Evolutionary conservation across 257 asterid genomes (phyloP), one percentile per base, ranked within the genome.

Genomic region (Perilla frutescens): DNA sequence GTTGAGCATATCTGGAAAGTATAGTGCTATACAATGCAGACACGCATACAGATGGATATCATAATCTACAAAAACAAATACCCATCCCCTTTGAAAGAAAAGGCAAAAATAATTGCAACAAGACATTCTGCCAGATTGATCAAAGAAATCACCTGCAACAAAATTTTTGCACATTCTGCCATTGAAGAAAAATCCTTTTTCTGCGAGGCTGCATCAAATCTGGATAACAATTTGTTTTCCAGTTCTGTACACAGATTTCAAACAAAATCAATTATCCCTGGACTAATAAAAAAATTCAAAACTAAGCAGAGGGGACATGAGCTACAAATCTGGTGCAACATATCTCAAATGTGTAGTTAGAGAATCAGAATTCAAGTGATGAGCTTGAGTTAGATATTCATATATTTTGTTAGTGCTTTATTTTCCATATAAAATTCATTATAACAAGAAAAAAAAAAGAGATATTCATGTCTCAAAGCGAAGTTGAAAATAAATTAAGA

Each of bases 121-220:
- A 62, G 56, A 62, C 45, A 39, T 62, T 40, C 39, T 37, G 63
- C 49, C 54, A 39, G 64, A 13, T 58, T 8, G 8, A 50, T 62
- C 10, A 44, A 54, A 54, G 9, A 54, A 64, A 64, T 43, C 70
- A 65, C 78, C 78, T 74, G 78, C 62, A 69, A 54, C 72, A 74
- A 74, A 43, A 74, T 74, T 45, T 64, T 74, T 41, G 78, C 78
- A 3, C 78, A 74, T 10, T 74, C 67, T 14, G 78, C 78, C 78
- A 74, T 74, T 64, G 66, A 15, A 7, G 32, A 34, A 41, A 74
- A 44, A 61, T 74, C 72, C 59, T 60, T 64, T 74, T 54, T 74
- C 72, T 74, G 78, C 2, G 78, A 64, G 41, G 78, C 78, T 43
- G 60, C 72, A 64, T 74, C 78, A 54, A 74, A 74, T 64, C 65